Evolutionary conservation across 345 rosid genomes (phyloP).

Genomic region (Eucalyptus microcorys): DNA sequence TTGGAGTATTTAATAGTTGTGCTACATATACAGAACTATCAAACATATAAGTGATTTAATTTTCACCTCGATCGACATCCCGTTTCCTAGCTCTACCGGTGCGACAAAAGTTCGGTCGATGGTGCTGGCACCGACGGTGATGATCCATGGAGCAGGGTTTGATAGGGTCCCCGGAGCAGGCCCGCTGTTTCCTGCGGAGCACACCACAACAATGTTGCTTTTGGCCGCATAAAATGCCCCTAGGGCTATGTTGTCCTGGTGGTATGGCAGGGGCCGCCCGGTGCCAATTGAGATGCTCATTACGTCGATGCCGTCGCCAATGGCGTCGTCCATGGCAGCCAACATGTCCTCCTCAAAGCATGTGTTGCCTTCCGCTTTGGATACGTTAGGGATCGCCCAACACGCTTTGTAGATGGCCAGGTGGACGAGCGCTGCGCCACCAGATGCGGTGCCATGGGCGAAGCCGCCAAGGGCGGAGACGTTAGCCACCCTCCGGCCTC

Average conservation of each 20-base stretch:
- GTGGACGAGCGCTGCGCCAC: constrained; percentile 73
- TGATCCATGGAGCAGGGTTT: constrained; percentile 68
- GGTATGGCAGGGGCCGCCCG: not conserved
- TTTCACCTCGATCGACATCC: constrained; percentile 34
- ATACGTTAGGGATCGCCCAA: constrained; percentile 52
- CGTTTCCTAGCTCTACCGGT: constrained; percentile 53
- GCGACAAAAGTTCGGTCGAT: constrained; percentile 51
- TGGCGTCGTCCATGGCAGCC: constrained; percentile 77
- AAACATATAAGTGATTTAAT: not conserved
- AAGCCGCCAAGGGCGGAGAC: constrained; percentile 53
- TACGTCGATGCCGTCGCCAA: constrained; percentile 64
- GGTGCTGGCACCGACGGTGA: constrained; percentile 74
- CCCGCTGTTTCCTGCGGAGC: constrained; percentile 67
- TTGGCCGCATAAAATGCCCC: constrained; percentile 59
- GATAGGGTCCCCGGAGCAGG: constrained; percentile 51
- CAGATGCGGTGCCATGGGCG: constrained; percentile 56
- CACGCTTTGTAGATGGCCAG: constrained; percentile 76
- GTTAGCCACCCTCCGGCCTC: constrained; percentile 29
- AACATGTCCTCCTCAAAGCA: constrained; percentile 66
- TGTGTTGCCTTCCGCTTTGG: constrained; percentile 26
- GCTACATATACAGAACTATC: not conserved
- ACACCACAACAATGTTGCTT: constrained; percentile 47
- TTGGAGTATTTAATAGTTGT: not conserved
- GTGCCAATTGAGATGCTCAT: constrained; percentile 64
- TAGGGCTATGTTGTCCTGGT: constrained; percentile 35